Percentiles rank a stretch among this genome's conserved stretches.
These are phyloP conservation scores for Backusella circina DNA, from an alignment of 192 early-diverging fungal species.

Conservation along the genomic window DNA sequence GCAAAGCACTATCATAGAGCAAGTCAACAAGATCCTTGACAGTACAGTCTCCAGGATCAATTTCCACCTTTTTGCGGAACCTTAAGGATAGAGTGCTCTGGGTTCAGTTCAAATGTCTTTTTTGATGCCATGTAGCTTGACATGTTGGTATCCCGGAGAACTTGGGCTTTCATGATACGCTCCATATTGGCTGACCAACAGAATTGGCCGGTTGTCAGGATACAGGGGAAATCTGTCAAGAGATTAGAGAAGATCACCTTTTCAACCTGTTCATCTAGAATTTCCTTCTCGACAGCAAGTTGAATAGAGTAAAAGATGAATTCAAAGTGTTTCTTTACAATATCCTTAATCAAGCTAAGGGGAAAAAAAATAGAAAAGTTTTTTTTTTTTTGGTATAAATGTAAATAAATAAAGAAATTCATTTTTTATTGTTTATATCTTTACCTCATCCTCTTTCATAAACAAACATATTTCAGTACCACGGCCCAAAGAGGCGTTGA, in stretches of 20 bases:
- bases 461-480: conserved; percentile 92
- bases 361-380: no score
- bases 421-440: background rate
- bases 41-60: conserved; percentile 93
- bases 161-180: conserved; percentile 99
- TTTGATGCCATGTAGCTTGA: conserved; percentile 98
- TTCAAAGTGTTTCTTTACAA: conserved; percentile 99
- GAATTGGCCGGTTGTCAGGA: conserved; percentile 96
- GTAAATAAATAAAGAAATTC: background rate
- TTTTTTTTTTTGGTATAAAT: background rate
- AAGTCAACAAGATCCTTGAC: conserved; percentile 95
- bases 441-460: conserved; percentile 91
- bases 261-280: conserved; percentile 98
- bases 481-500: conserved; percentile 86
- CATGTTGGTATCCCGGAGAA: conserved; percentile 96
- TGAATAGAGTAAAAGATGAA: conserved; percentile 99
- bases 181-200: conserved; percentile 99
- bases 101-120: conserved; percentile 99
- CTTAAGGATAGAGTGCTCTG: conserved; percentile 91
- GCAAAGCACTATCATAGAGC: conserved; percentile 91
- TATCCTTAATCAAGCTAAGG: conserved; percentile 78
- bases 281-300: conserved; percentile 93
- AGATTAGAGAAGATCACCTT: conserved; percentile 81
- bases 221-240: conserved; percentile 96
- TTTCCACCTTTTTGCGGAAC: conserved; percentile 88